Evolutionary conservation across 352 stramenopile genomes (phyloP).

Genomic region (Pythium dissimile): DNA sequence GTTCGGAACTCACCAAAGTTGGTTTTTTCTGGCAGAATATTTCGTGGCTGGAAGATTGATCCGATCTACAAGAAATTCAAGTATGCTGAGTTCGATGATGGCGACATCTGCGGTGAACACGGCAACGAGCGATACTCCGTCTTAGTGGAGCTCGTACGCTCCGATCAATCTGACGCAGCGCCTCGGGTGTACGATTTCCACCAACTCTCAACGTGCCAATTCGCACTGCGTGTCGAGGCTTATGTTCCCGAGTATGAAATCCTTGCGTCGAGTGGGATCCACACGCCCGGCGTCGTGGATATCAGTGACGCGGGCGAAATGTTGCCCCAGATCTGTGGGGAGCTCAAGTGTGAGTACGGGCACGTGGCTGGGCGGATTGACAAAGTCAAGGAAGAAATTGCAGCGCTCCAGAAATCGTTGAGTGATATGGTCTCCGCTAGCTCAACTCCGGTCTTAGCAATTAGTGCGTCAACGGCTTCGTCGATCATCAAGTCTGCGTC

Average conservation of each 20-base stretch:
- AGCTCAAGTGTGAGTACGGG: slow-evolving; percentile 70
- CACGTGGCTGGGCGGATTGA: slow-evolving; percentile 44
- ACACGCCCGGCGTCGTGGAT: slow-evolving; percentile 64
- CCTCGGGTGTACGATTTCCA: slow-evolving; percentile 52
- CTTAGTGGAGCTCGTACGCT: slow-evolving; percentile 49
- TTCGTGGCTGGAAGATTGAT: slow-evolving; percentile 74
- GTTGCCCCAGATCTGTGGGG: slow-evolving; percentile 58
- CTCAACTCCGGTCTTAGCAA: slow-evolving; percentile 38
- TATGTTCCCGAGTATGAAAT: slow-evolving; percentile 43
- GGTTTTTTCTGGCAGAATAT: slow-evolving; percentile 41
- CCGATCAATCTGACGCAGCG: slow-evolving; percentile 31
- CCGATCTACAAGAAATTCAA: slow-evolving; percentile 78
- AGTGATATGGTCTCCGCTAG: background rate
- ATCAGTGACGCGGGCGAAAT: slow-evolving; percentile 51
- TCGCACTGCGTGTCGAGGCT: slow-evolving; percentile 42
- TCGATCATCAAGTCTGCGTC: slow-evolving; percentile 51
- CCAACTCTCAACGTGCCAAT: slow-evolving; percentile 54
- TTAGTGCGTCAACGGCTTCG: slow-evolving; percentile 52
- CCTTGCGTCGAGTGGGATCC: slow-evolving; percentile 42
- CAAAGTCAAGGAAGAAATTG: slow-evolving; percentile 51
- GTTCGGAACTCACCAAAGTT: background rate
- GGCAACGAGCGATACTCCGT: slow-evolving; percentile 37
- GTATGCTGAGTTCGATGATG: slow-evolving; percentile 74
- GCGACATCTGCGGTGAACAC: slow-evolving; percentile 52
- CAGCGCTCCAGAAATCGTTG: slow-evolving; percentile 14